Evolutionary conservation across 345 rosid species (phyloP), one percentile per base, ranked within the genome.

Genomic region (Sisymbrium irio): DNA sequence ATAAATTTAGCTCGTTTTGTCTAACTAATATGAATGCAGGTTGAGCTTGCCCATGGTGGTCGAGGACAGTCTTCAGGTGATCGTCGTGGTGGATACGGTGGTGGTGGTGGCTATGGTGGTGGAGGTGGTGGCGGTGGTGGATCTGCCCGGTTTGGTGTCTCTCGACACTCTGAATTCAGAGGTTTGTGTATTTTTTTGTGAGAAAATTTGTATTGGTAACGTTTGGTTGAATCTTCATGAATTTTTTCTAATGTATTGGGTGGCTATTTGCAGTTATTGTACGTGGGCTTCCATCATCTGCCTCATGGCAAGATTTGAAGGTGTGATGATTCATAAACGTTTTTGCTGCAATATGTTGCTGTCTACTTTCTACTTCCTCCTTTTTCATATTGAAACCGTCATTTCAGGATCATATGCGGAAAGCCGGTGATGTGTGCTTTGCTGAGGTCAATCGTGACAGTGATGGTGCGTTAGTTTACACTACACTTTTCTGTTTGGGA

Each of bases 11-110:
- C n/a, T 13, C n/a, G 25, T 42, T 40, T 33, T 40, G 74, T 74
- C 70, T 41, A 41, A 56, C 73, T 46, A 28, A 64, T 35, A 32
- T 73, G 18, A 62, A 9, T 79, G 79, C 77, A 95, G 99, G 97
- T 95, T 80, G 99, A 95, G 80, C 97, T 95, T 79, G 96, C 98
- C 57, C 98, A 94, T 87, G 98, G 99, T 78, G 99, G 98, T 59
- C 81, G 96, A 76, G 94, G 97, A 46, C 96, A 78, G 64, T 79
- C 89, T 51, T 83, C 92, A 62, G 77, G 87, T 77, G 96, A 89
- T 78, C 90, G 90, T 27, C 87, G 92, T 75, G 88, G 90, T 67
- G 80, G 86, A 12, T 85, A 82, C 8, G 69, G 82, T 61, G 81
- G 83, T 15, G 74, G 62, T 0, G 62, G 90, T 56, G 46, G 47